Evolutionary conservation across 2,329 filamentous ascomycete genomes (phyloP), one percentile per base, ranked within the genome.

Genomic region (Fusarium buxicola): DNA sequence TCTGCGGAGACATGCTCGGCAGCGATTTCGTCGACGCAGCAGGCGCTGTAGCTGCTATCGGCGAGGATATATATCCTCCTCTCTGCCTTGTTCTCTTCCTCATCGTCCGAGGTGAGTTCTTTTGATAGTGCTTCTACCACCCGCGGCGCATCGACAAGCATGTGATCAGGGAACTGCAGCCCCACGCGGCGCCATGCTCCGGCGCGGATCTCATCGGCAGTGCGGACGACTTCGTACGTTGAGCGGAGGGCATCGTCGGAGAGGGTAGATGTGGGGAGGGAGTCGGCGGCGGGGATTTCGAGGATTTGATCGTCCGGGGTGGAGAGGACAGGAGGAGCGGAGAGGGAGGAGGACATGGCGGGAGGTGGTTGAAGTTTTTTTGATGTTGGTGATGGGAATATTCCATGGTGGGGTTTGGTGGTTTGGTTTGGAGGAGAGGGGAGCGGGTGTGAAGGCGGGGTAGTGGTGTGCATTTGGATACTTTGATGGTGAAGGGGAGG

Each of bases 41-140:
- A 99, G 1, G 94, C 90, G 58, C 95, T 96, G 77, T 98, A 99
- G 2, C 94, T 97, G 3, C 95, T 98, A 76, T 99, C 95, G 28
- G 90, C 95, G 15, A 99, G 81, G 58, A 99, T 94, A 69, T 91
- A 96, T 48, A 98, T 82, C 60, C 82, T 73, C 52, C 52, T 66
- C 36, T 67, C 59, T 4, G 18, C 8, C 30, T 45, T 53, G 9
- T 15, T 30, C 12, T 63, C 45, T 25, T 52, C 56, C 10, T 52
- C 58, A 30, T 68, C 63, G 1, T 51, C 47, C 4, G 49, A 21
- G 3, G 21, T 41, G 6, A 78, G 63, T 46, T 76, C 73, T 8
- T 60, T 58, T 0, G 58, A 53, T 2, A 80, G 77, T 1, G 87
- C 80, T 50, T 89, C 87, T 54, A 90, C 92, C 1, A 97, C 91